Conservation (phyloP, 2,329 filamentous ascomycete genomes). For the Orbilia ellipsospora region DNA sequence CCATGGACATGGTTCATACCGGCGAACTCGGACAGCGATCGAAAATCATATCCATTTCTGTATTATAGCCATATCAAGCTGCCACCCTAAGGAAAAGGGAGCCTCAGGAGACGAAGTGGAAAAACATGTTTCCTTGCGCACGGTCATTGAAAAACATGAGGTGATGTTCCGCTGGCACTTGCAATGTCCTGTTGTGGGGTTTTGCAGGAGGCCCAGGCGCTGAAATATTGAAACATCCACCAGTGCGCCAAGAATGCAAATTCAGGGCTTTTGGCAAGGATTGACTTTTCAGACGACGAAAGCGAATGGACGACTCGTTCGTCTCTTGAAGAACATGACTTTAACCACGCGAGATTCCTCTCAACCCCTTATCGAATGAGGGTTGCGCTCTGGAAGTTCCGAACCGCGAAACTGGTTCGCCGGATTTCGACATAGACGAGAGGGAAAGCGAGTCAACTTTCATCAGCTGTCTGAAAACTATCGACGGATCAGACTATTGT, state of each 20-base stretch:
- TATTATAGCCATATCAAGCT: slow-evolving; percentile 9
- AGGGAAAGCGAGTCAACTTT: not conserved
- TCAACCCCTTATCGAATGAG: slow-evolving; percentile 14
- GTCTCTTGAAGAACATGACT: slow-evolving; percentile 18
- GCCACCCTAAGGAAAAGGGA: slow-evolving; percentile 3
- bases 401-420: slow-evolving; percentile 31
- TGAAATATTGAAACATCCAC: slow-evolving; percentile 26
- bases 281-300: slow-evolving; percentile 14
- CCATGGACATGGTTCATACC: too few species aligned
- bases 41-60: slow-evolving; percentile 21
- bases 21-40: not conserved
- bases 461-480: too few species aligned
- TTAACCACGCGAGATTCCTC: slow-evolving; percentile 41
- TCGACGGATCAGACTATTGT: too few species aligned
- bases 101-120: slow-evolving; percentile 22
- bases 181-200: slow-evolving; percentile 28
- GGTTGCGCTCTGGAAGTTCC: slow-evolving; percentile 13
- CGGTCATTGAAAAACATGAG: slow-evolving; percentile 11
- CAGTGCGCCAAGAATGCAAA: slow-evolving; percentile 16
- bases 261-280: slow-evolving; percentile 20
- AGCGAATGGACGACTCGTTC: slow-evolving; percentile 23
- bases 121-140: slow-evolving; percentile 22
- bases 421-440: not conserved
- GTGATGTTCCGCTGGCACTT: not conserved
- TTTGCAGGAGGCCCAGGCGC: slow-evolving; percentile 24